These are phyloP conservation scores for Cryphonectria nitschkei DNA, from an alignment of 2,329 filamentous ascomycete species.

Conservation along the genomic window DNA sequence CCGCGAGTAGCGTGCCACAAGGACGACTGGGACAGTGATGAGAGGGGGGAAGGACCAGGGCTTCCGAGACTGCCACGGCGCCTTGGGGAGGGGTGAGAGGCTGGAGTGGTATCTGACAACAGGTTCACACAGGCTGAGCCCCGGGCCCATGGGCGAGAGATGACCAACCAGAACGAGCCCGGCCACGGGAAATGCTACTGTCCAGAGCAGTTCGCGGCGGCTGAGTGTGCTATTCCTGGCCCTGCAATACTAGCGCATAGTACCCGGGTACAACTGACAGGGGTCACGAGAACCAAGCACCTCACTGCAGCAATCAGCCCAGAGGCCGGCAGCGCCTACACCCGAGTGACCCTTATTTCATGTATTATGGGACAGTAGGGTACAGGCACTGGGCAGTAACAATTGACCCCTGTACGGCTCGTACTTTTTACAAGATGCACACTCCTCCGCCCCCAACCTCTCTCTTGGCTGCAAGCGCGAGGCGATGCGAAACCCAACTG, in stretches of 20 bases:
- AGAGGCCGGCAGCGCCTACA: neutral
- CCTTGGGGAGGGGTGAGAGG: no score
- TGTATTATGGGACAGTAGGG: no score
- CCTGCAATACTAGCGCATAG: neutral
- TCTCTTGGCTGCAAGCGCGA: neutral
- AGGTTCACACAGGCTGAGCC: neutral
- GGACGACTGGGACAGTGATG: neutral
- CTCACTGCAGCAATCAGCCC: neutral
- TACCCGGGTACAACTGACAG: neutral
- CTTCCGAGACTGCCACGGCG: neutral
- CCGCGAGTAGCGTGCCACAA: neutral
- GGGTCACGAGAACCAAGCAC: neutral
- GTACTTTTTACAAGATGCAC: neutral
- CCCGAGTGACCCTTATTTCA: neutral
- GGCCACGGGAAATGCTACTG: neutral
- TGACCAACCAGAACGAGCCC: neutral
- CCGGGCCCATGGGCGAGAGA: neutral
- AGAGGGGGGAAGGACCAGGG: neutral
- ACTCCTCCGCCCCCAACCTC: neutral
- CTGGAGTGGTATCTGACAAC: neutral
- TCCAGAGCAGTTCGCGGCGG: neutral
- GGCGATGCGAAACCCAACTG: constrained; percentile 4
- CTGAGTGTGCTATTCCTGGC: neutral
- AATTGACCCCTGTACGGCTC: neutral
- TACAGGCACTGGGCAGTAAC: neutral